Evolutionary conservation across 768 basidiomycete genomes (phyloP).

Genomic region (Boletus reticulatus): DNA sequence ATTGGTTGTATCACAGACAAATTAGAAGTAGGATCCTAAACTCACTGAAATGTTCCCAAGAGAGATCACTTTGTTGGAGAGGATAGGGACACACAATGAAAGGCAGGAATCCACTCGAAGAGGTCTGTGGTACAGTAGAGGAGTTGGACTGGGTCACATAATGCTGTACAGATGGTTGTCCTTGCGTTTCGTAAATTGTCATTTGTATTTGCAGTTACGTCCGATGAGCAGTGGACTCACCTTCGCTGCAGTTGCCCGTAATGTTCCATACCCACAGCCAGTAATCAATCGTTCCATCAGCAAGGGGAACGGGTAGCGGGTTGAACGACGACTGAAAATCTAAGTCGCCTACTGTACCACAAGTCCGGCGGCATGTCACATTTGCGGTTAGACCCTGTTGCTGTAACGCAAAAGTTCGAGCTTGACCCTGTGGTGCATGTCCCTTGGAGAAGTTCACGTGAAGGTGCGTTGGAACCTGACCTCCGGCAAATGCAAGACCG

Average conservation of each 20-base stretch:
- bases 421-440: not conserved
- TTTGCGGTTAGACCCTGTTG: constrained; percentile 22
- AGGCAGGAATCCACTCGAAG: not conserved
- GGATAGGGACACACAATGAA: constrained; percentile 5
- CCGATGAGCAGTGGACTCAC: not conserved
- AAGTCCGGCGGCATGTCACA: not conserved
- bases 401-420: not conserved
- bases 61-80: not conserved
- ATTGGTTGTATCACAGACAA: not conserved
- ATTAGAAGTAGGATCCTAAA: not conserved
- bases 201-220: not conserved
- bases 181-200: not conserved
- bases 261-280: constrained; percentile 8
- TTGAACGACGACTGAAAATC: not conserved
- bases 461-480: constrained; percentile 1
- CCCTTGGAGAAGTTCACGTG: not conserved
- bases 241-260: not conserved
- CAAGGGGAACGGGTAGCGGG: not conserved
- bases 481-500: not conserved
- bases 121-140: not conserved
- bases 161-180: not conserved
- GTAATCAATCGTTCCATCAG: constrained; percentile 1
- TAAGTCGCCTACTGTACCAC: not conserved
- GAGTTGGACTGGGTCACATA: constrained; percentile 4
- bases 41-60: constrained; percentile 2